These are phyloP conservation scores for Fusarium torulosum DNA, from an alignment of 2,329 filamentous ascomycete genomes.

Conservation along the genomic window DNA sequence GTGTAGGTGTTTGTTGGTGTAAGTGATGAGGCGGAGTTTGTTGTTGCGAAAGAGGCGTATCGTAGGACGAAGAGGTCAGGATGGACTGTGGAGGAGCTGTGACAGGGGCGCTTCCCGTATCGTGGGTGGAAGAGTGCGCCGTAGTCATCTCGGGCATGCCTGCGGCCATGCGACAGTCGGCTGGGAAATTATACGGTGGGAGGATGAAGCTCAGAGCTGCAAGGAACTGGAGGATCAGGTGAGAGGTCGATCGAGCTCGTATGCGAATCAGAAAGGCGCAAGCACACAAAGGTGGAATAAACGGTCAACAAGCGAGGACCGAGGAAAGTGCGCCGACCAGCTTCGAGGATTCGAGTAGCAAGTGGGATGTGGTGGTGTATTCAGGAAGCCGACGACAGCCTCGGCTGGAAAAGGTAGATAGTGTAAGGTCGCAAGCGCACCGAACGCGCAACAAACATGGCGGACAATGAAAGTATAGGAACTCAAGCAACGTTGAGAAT, in stretches of 20 bases:
- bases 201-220: conserved; percentile 11
- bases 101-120: conserved; percentile 34
- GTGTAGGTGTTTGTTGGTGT: conserved; percentile 47
- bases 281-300: conserved; percentile 16
- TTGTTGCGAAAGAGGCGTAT: conserved; percentile 45
- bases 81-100: conserved; percentile 34
- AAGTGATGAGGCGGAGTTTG: conserved; percentile 48
- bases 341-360: conserved; percentile 16
- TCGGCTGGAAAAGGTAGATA: conserved; percentile 39
- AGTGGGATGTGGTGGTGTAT: conserved; percentile 29
- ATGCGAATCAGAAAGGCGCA: conserved; percentile 13
- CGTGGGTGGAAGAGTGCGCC: conserved; percentile 43
- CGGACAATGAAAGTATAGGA: conserved; percentile 31
- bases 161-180: conserved; percentile 16
- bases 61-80: conserved; percentile 43
- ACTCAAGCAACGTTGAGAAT: conserved; percentile 24
- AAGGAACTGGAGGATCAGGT: conserved; percentile 9
- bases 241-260: conserved; percentile 14
- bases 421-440: conserved; percentile 45
- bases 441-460: conserved; percentile 47
- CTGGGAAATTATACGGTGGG: conserved; percentile 8
- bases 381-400: conserved; percentile 42
- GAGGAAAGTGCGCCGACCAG: conserved; percentile 20
- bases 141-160: conserved; percentile 42
- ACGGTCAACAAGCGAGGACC: conserved; percentile 25